Percentiles rank a stretch among this genome's conserved stretches.
phyloP scores from a whole-genome alignment of 2,329 filamentous ascomycete species.

The Diplocarpon rosae region DNA sequence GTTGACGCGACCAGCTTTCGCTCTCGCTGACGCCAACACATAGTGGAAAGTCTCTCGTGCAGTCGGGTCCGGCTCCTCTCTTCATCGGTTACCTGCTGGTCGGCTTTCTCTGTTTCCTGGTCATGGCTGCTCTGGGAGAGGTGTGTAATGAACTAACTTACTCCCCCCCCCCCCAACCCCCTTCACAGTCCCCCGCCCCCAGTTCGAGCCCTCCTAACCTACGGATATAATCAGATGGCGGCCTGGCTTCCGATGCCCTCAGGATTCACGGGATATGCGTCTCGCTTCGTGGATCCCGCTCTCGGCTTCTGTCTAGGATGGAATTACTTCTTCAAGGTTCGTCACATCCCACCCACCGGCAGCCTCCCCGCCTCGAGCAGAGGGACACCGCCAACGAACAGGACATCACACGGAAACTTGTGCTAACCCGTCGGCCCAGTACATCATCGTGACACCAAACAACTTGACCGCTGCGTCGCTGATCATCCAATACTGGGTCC shows the following conservation, averaged over 20 bases:
- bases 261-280: conserved; percentile 73
- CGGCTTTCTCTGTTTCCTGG: conserved; percentile 63
- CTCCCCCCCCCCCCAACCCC: conserved; percentile 37
- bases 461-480: conserved; percentile 69
- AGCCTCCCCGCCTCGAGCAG: neutral
- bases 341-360: neutral
- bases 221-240: conserved; percentile 49
- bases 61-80: conserved; percentile 50
- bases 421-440: conserved; percentile 29
- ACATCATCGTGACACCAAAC: conserved; percentile 77
- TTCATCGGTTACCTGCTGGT: conserved; percentile 61
- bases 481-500: conserved; percentile 69
- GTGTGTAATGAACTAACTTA: conserved; percentile 35
- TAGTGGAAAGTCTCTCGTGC: conserved; percentile 32
- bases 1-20: neutral
- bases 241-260: conserved; percentile 68
- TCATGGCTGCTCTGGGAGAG: conserved; percentile 74
- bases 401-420: neutral
- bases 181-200: neutral
- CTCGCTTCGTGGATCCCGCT: conserved; percentile 68
- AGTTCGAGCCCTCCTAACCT: conserved; percentile 1
- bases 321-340: conserved; percentile 24
- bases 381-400: neutral
- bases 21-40: conserved; percentile 6
- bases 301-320: conserved; percentile 59